Evolutionary conservation across 805 yeast species (phyloP).

Genomic region (Blastobotrys chiropterorum): DNA sequence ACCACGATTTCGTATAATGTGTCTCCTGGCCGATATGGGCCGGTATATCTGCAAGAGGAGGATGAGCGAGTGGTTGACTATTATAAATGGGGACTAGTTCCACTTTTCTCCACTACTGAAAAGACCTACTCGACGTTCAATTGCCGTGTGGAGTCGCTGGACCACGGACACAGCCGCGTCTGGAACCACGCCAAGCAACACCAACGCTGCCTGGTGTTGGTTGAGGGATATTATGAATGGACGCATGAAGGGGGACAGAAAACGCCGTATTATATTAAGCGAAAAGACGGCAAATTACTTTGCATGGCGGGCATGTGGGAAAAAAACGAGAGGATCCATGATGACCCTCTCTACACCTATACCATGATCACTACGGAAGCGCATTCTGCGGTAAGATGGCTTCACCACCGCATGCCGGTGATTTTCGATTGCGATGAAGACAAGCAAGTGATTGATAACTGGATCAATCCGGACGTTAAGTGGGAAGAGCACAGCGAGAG

Average conservation of each 20-base stretch:
- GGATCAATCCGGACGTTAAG: constrained; percentile 46
- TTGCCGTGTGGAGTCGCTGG: constrained; percentile 62
- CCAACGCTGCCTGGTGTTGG: constrained; percentile 67
- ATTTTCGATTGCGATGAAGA: constrained; percentile 50
- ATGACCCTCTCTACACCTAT: constrained; percentile 40
- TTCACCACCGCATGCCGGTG: constrained; percentile 77
- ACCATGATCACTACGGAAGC: constrained; percentile 75
- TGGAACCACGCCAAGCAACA: constrained; percentile 51
- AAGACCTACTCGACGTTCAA: constrained; percentile 43
- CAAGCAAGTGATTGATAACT: constrained; percentile 48
- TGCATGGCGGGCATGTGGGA: constrained; percentile 60
- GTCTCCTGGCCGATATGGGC: constrained; percentile 20
- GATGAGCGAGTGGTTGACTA: constrained; percentile 31
- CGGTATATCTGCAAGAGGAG: constrained; percentile 17
- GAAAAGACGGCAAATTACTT: constrained; percentile 46
- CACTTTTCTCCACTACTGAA: constrained; percentile 32
- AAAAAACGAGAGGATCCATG: constrained; percentile 17
- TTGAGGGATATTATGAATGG: constrained; percentile 90
- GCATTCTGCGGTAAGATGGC: constrained; percentile 51
- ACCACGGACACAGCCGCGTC: constrained; percentile 36
- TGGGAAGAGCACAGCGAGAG: constrained; percentile 27
- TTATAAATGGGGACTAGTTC: constrained; percentile 81
- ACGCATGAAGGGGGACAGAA: constrained; percentile 28
- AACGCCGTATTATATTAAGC: constrained; percentile 64
- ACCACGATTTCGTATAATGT: constrained; percentile 20